Conservation (phyloP, 2,329 filamentous ascomycete genomes). For the Exophiala phaeomuriformis region DNA sequence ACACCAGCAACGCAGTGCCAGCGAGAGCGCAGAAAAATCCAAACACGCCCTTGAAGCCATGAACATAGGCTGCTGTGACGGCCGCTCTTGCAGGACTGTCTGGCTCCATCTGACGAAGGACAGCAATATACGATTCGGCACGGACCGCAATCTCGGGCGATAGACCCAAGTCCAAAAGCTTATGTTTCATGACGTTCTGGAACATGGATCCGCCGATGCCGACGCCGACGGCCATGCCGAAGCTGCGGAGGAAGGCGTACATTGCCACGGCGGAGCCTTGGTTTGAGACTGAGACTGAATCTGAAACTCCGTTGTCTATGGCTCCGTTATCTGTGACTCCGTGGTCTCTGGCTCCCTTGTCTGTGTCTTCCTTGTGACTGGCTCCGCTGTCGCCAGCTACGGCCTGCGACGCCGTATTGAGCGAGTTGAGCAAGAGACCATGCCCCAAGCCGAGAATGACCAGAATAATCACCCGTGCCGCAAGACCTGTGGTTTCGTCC, state of each 20-base stretch:
- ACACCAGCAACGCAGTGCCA: conserved; percentile 6
- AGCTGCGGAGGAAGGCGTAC: conserved; percentile 35
- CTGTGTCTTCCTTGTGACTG: no score
- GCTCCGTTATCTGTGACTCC: no score
- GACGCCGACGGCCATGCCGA: conserved; percentile 43
- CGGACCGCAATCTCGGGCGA: conserved; percentile 7
- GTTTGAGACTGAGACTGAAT: conserved; percentile 29
- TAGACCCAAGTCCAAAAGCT: conserved; percentile 24
- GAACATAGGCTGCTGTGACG: conserved; percentile 8
- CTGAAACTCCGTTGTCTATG: no score
- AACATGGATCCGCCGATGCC: conserved; percentile 37
- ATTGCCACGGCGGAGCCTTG: conserved; percentile 32
- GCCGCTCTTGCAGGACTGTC: background rate
- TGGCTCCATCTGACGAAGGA: conserved; percentile 1
- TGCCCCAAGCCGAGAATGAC: conserved; percentile 38
- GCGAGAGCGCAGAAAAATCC: conserved; percentile 13
- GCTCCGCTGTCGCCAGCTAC: conserved; percentile 13
- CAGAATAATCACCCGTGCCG: conserved; percentile 35
- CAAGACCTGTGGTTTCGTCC: conserved; percentile 29
- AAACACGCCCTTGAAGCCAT: conserved; percentile 20
- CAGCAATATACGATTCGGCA: conserved; percentile 17
- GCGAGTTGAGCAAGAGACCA: conserved; percentile 37
- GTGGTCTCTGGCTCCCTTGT: no score
- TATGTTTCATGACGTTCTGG: conserved; percentile 35
- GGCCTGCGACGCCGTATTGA: conserved; percentile 38